Evolutionary conservation across 1,284 basidiomycete genomes (phyloP), one percentile per base, ranked within the genome.

Genomic region (Neonothopanus nambi): DNA sequence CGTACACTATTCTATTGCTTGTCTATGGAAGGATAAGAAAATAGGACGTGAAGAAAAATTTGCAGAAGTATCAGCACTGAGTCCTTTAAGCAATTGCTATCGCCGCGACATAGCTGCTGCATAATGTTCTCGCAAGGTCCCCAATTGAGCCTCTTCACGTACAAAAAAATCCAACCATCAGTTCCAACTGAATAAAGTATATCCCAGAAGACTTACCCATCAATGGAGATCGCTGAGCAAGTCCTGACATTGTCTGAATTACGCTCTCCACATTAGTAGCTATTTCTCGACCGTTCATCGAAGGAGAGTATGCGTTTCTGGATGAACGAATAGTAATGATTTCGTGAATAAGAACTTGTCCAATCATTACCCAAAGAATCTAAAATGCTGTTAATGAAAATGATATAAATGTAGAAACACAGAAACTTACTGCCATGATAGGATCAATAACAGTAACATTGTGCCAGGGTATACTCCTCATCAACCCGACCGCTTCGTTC

Each of bases 371-470:
- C 2, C 17, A 47, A 11, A 53, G 15, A 0, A 47, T 30, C 51
- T 52, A 17, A 24, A 13, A 23, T 30, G 15, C n/a, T 17, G 40
- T 17, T 35, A 41, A 42, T 23, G 12, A 13, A 3, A 11, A 44
- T 26, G 3, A 36, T 3, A 33, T 3, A 38, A 12, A 43, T 18
- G 8, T 3, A 26, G 24, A n/a, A 24, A 30, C n/a, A 11, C 26
- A 20, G 24, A 12, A 5, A 47, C 53, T 52, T 17, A 56, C 54
- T 3, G 54, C 54, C 38, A 56, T 42, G 17, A 52, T 39, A 26
- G 54, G 54, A 45, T 56, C 54, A 7, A 56, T 23, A 21, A 52
- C 41, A 12, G 20, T 5, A 9, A 37, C 48, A 6, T 28, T 33
- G 6, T 44, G 20, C 18, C 41, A 20, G 12, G 42, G 24, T 11